Evolutionary conservation across 2,329 filamentous ascomycete genomes (phyloP), one percentile per base, ranked within the genome.

Genomic region (Paraphaeosphaeria sporulosa): DNA sequence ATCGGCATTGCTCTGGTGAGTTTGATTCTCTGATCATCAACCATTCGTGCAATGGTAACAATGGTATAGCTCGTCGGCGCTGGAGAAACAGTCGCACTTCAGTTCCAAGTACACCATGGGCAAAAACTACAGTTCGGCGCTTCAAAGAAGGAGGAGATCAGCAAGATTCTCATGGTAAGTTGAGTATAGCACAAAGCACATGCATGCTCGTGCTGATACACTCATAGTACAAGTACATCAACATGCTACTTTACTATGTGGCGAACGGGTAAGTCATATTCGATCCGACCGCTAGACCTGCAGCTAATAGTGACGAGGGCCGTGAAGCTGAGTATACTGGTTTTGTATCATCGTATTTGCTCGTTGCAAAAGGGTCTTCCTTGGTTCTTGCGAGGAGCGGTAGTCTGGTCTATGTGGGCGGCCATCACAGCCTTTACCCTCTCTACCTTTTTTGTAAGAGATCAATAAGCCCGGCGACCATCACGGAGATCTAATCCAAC

Each of bases 281-380:
- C 10, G 2, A 15, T 30, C 44, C 27, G 5, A 3, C 1, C 10
- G 23, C 12, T 17, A 55, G 21, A 21, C 13, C 21, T 17, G 6
- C 19, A 7, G 49, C 12, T 30, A n/a, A 38, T 15, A 25, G n/a
- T 49, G 27, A 6, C 9, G 27, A 73, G 71, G 70, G 62, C 70
- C 13, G 69, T 74, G 0, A 74, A 74, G 44, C 71, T 74, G 69
- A 73, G 70, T 58, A 72, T 73, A 13, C 53, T 74, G 12, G 67
- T 68, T 1, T 56, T 74, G 2, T 74, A 71, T 51, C 64, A 72
- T 60, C 66, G 71, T 12, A 73, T 74, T 38, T 69, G 68, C 10
- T 65, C 61, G 12, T 66, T 69, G 13, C 65, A 64, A 47, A 66
- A 64, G 23, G 71, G 67, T 2, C 59, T 72, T 4, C 70, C 71